Base-by-base conservation (phyloP, 2,329 filamentous ascomycete genomes). In the Zymoseptoria pseudotritici region DNA sequence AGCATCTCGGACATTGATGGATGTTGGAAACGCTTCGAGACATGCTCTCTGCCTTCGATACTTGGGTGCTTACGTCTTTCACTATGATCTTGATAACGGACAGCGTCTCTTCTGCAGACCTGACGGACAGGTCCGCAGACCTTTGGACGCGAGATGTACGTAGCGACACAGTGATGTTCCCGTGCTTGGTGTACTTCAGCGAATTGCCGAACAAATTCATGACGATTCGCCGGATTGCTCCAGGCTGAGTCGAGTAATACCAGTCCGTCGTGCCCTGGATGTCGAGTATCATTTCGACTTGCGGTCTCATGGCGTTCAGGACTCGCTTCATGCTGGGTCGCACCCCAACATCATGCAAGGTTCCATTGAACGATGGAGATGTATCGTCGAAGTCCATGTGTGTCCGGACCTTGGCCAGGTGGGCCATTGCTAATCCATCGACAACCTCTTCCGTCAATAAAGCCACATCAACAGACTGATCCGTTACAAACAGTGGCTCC, bases 121-220 rank as follows among this genome's bases (percentile, higher is more conserved):
- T 56, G 2, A 59, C 58, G 17, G 24, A 29, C 24, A 56, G 29
- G 4, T 57, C 52, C 3, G 19, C 19, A 17, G 59, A 24, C 1
- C 50, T 21, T 8, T 53, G 42, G 13, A 10, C 10, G 10, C 53
- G 31, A 19, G 59, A 55, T 4, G 58, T 42, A 4, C 59, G 59
- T 21, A 69, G 56, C 2, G 58, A 61, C 2, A 79, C 64, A 6
- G 66, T 65, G 58, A 81, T 76, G 51, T 71, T 73, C 0, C 79
- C 77, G 11, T 71, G 61, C 2, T 67, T 64, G 0, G 76, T 79
- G 61, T 80, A 79, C 63, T 80, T 80, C 24, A 80, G 66, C 2
- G 56, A 70, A 66, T 80, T 80, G 0, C 77, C 77, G 22, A 79
- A 75, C 0, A 79, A 56, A 58, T 80, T 79, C 75, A 79, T 78